Evolutionary conservation across 306 rosid genomes (phyloP).

Genomic region (Trifolium subterraneum): DNA sequence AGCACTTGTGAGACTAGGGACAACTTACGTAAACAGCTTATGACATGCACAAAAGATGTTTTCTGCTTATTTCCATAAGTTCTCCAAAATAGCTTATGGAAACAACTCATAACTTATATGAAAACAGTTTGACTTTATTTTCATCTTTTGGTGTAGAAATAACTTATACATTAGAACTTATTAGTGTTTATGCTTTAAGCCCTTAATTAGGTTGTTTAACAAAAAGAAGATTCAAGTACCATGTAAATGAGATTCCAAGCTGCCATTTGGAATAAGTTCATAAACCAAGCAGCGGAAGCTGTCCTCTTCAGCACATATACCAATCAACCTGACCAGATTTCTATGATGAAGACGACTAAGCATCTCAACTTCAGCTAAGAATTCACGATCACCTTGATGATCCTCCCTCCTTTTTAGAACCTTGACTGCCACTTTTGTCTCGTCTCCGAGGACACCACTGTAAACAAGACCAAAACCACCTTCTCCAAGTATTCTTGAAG

Average conservation of each 20-base stretch:
- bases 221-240: conserved; percentile 52
- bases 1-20: background rate
- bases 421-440: conserved; percentile 79
- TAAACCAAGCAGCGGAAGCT: conserved; percentile 74
- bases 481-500: conserved; percentile 82
- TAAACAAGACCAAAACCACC: conserved; percentile 93
- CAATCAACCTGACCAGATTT: conserved; percentile 86
- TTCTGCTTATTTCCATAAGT: background rate
- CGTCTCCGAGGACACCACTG: conserved; percentile 72
- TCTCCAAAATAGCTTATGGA: background rate
- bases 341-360: conserved; percentile 95
- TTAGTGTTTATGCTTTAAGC: background rate
- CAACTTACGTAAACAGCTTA: background rate
- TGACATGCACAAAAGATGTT: background rate
- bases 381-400: conserved; percentile 83
- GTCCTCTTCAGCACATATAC: conserved; percentile 75
- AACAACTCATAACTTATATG: background rate
- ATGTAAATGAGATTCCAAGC: conserved; percentile 89
- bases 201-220: background rate
- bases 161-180: background rate
- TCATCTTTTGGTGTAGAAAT: background rate
- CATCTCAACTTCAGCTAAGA: conserved; percentile 93
- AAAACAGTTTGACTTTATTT: background rate
- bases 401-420: conserved; percentile 78
- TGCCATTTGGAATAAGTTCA: conserved; percentile 87